Evolutionary conservation across 2,329 filamentous ascomycete genomes (phyloP).

Genomic region (Ophiocordyceps camponoti-saundersi): DNA sequence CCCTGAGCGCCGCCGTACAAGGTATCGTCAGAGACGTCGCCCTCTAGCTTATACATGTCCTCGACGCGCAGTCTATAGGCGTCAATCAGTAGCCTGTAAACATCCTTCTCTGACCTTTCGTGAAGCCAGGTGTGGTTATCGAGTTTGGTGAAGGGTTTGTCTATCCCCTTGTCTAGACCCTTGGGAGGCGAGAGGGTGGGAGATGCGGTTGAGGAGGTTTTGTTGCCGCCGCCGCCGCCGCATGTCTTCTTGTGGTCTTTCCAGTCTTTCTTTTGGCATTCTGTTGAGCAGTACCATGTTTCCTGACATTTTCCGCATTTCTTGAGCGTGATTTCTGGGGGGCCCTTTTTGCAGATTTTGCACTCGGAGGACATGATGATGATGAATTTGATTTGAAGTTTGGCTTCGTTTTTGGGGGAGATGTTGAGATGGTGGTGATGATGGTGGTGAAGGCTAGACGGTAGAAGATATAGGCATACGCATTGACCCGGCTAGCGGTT

Average conservation of each 20-base stretch:
- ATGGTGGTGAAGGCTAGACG: too few species aligned
- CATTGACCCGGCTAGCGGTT: too few species aligned
- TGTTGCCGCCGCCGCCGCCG: too few species aligned
- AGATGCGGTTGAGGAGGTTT: constrained; percentile 4
- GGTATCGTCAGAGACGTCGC: constrained; percentile 10
- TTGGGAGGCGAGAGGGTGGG: constrained; percentile 6
- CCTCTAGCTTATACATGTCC: constrained; percentile 15
- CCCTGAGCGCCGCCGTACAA: constrained; percentile 9
- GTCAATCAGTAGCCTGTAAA: constrained; percentile 28
- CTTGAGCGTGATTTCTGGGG: constrained; percentile 13
- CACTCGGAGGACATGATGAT: constrained; percentile 3
- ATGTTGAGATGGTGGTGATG: too few species aligned
- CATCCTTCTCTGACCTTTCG: constrained; percentile 22
- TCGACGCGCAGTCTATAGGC: constrained; percentile 28
- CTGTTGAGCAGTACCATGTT: constrained; percentile 29
- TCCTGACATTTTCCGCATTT: constrained; percentile 29
- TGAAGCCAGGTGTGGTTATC: constrained; percentile 23
- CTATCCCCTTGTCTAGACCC: constrained; percentile 12
- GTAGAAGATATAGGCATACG: too few species aligned
- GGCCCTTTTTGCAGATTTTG: constrained; percentile 13
- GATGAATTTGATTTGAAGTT: too few species aligned
- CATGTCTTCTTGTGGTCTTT: constrained; percentile 29
- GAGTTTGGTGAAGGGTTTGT: constrained; percentile 22
- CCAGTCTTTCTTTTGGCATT: constrained; percentile 34
- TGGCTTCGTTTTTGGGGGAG: too few species aligned